Conservation (phyloP, 1,284 basidiomycete genomes). For the Naganishia liquefaciens region DNA sequence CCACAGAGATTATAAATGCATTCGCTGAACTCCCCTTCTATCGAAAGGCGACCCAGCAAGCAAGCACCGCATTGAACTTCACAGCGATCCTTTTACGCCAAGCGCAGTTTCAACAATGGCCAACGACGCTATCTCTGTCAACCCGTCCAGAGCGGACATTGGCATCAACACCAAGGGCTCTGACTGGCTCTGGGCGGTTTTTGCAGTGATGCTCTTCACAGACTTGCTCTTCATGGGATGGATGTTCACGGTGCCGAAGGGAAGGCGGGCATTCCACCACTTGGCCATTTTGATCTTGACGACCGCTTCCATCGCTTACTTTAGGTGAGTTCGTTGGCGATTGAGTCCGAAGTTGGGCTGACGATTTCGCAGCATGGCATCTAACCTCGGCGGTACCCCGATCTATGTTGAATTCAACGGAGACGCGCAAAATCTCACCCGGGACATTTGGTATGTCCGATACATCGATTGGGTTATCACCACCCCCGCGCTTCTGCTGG, state of each 20-base stretch:
- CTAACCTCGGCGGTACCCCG: constrained; percentile 62
- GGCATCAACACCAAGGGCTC: constrained; percentile 55
- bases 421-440: constrained; percentile 46
- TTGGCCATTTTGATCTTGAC: constrained; percentile 58
- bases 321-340: constrained; percentile 26
- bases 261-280: constrained; percentile 59
- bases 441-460: constrained; percentile 62
- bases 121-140: constrained; percentile 34
- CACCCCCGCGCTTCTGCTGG: constrained; percentile 61
- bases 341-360: background rate
- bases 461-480: constrained; percentile 61
- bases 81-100: no score
- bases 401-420: constrained; percentile 59
- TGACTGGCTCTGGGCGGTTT: constrained; percentile 63
- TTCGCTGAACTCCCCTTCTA: no score
- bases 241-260: constrained; percentile 54
- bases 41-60: no score
- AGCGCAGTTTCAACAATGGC: constrained; percentile 24
- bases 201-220: constrained; percentile 57
- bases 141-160: constrained; percentile 31
- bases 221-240: constrained; percentile 54
- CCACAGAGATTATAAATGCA: no score
- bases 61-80: no score
- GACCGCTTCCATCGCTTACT: constrained; percentile 55
- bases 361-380: constrained; percentile 61